Evolutionary conservation across 106 monocot species (phyloP).

Genomic region (Alisma plantagoaquatica): DNA sequence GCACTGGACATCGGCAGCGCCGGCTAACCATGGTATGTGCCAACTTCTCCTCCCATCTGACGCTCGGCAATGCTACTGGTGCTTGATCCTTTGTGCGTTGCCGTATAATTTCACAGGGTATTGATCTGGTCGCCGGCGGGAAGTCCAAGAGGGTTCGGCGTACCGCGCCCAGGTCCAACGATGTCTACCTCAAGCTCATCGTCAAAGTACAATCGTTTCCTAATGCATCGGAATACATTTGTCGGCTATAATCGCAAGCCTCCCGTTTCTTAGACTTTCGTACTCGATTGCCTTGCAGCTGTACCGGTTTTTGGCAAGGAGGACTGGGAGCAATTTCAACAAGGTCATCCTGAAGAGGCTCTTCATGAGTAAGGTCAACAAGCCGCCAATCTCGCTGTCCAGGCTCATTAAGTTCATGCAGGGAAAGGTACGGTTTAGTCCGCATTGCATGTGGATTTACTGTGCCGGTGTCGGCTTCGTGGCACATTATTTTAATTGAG

Average conservation of each 20-base stretch:
- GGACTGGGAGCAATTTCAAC: too few relatives aligned
- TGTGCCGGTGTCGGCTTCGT: too few relatives aligned
- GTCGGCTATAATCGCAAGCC: neutral
- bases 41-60: too few relatives aligned
- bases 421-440: constrained; percentile 45
- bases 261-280: neutral
- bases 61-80: too few relatives aligned
- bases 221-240: neutral
- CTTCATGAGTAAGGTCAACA: constrained; percentile 77
- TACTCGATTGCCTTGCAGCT: constrained; percentile 27
- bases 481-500: too few relatives aligned
- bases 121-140: constrained; percentile 77
- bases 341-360: constrained; percentile 80
- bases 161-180: too few relatives aligned
- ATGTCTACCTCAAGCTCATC: constrained; percentile 86
- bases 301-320: constrained; percentile 64
- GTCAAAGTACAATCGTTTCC: constrained; percentile 37
- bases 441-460: too few relatives aligned
- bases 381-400: constrained; percentile 67
- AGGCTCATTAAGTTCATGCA: constrained; percentile 50
- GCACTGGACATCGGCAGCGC: too few relatives aligned
- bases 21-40: too few relatives aligned
- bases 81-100: too few relatives aligned
- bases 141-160: constrained; percentile 79
- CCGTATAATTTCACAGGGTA: constrained; percentile 50